Evolutionary conservation across 805 yeast species (phyloP).

Genomic region (Suhomyces canberraensis): DNA sequence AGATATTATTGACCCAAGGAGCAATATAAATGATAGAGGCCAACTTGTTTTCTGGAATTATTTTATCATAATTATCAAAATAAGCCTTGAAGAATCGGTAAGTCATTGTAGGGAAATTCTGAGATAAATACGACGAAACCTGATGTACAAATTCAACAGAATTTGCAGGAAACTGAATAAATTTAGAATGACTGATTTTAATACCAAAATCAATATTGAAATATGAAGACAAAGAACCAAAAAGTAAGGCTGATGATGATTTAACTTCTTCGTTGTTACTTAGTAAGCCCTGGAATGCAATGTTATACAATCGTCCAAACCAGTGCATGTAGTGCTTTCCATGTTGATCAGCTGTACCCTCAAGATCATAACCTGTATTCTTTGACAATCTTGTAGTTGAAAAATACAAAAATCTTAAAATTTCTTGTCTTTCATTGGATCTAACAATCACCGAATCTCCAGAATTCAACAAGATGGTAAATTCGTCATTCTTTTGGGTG

Average conservation of each 20-base stretch:
- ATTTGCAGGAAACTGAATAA: slow-evolving; percentile 66
- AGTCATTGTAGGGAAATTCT: slow-evolving; percentile 55
- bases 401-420: slow-evolving; percentile 67
- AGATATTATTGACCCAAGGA: slow-evolving; percentile 75
- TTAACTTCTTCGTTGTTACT: slow-evolving; percentile 57
- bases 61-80: slow-evolving; percentile 39
- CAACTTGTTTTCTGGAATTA: slow-evolving; percentile 32
- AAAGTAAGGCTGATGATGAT: slow-evolving; percentile 57
- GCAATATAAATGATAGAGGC: slow-evolving; percentile 51
- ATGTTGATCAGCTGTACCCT: not conserved
- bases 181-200: slow-evolving; percentile 51
- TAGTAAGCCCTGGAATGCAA: slow-evolving; percentile 67
- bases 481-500: slow-evolving; percentile 30
- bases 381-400: slow-evolving; percentile 49
- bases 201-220: slow-evolving; percentile 61
- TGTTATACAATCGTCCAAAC: slow-evolving; percentile 60
- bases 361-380: not conserved
- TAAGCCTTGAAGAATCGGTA: slow-evolving; percentile 56
- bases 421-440: slow-evolving; percentile 47
- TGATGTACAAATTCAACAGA: slow-evolving; percentile 57
- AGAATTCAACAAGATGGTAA: slow-evolving; percentile 29
- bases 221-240: slow-evolving; percentile 58
- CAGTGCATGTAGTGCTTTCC: slow-evolving; percentile 30
- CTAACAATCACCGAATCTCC: slow-evolving; percentile 27
- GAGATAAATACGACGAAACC: slow-evolving; percentile 56